Conservation (phyloP, 345 rosid species). For the Zanthoxylum bungeanum region DNA sequence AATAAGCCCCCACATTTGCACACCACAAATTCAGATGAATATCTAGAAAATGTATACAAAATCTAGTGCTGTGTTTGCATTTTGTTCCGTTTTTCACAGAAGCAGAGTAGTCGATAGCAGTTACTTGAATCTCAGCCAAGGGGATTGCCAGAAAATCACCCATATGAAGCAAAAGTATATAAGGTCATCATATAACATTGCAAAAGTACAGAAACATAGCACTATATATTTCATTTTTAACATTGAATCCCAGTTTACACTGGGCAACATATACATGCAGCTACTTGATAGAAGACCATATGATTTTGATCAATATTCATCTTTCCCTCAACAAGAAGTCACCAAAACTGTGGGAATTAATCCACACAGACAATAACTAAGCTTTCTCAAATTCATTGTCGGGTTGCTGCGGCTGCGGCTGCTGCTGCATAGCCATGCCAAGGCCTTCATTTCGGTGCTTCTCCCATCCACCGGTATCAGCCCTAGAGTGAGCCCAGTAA, state of each 20-base stretch:
- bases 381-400: conserved; percentile 47
- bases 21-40: conserved; percentile 4
- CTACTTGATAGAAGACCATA: background rate
- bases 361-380: conserved; percentile 16
- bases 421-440: conserved; percentile 49
- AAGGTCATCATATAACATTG: background rate
- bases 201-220: background rate
- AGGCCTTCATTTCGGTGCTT: conserved; percentile 83
- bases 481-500: conserved; percentile 81
- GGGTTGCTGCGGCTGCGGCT: conserved; percentile 44
- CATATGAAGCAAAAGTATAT: background rate
- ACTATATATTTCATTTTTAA: conserved; percentile 14
- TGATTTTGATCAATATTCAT: conserved; percentile 2
- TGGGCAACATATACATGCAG: background rate
- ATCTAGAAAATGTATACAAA: too few relatives aligned
- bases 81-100: background rate
- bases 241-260: background rate
- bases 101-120: background rate
- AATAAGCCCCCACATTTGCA: background rate
- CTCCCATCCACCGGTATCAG: conserved; percentile 96
- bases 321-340: background rate
- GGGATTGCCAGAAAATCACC: background rate
- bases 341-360: conserved; percentile 11
- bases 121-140: background rate
- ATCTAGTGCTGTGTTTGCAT: background rate